These are phyloP conservation scores for Diaporthe capsici DNA, from an alignment of 2,329 filamentous ascomycete species.

Conservation along the genomic window DNA sequence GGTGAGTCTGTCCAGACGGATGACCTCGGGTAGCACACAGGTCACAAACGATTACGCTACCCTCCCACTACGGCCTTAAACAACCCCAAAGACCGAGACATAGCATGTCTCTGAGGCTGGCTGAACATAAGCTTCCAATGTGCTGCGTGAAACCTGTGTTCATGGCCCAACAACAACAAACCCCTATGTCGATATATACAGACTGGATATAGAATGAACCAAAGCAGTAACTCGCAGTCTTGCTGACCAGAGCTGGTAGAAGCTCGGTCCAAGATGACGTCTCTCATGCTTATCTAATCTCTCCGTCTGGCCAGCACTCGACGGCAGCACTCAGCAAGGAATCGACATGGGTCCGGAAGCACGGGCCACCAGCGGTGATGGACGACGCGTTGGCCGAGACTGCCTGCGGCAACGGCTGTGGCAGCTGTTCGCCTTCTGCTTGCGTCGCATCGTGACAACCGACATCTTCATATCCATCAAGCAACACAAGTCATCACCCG, in stretches of 20 bases:
- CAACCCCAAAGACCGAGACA: slow-evolving; percentile 2
- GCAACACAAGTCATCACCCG: slow-evolving; percentile 4
- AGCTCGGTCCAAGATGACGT: slow-evolving; percentile 30
- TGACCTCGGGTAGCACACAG: neutral
- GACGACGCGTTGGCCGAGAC: slow-evolving; percentile 40
- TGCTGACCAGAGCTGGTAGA: slow-evolving; percentile 3
- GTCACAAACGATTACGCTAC: slow-evolving; percentile 2
- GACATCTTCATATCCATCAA: slow-evolving; percentile 36
- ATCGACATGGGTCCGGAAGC: slow-evolving; percentile 38
- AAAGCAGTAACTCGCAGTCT: neutral
- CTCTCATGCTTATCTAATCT: slow-evolving; percentile 30
- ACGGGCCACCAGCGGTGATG: slow-evolving; percentile 35
- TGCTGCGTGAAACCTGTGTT: neutral
- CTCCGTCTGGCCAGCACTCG: neutral
- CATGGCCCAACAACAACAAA: neutral
- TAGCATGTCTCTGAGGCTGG: slow-evolving; percentile 3
- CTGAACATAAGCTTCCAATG: neutral
- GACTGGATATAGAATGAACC: neutral
- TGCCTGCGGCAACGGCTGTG: slow-evolving; percentile 42
- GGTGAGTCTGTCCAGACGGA: slow-evolving; percentile 14
- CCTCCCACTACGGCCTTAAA: slow-evolving; percentile 16
- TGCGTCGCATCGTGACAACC: slow-evolving; percentile 41
- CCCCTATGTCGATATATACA: neutral
- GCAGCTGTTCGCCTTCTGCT: slow-evolving; percentile 40
- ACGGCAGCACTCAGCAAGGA: neutral